Percentiles rank a stretch among this genome's conserved stretches.
These are phyloP conservation scores for Pseudozyma flocculosa DNA, from an alignment of 1,284 basidiomycete genomes.

Conservation along the genomic window DNA sequence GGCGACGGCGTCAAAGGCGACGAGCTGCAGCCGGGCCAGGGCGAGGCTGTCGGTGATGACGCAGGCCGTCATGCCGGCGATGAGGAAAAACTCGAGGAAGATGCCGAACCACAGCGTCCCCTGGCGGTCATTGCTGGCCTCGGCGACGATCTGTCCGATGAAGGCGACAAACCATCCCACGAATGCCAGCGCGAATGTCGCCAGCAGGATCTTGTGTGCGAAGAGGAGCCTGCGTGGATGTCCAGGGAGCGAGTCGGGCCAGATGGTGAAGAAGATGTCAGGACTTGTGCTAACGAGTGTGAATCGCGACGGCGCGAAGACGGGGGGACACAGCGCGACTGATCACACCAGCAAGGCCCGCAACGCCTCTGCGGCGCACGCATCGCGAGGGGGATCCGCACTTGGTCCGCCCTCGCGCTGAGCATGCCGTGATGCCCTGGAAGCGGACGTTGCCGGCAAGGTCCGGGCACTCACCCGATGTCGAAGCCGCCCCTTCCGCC, in stretches of 20 bases:
- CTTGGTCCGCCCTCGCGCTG: too few species aligned
- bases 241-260: conserved; percentile 5
- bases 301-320: too few species aligned
- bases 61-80: conserved; percentile 75
- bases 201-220: conserved; percentile 83
- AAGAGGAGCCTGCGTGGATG: conserved; percentile 67
- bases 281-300: too few species aligned
- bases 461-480: conserved; percentile 27
- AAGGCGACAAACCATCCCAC: conserved; percentile 93
- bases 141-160: conserved; percentile 65
- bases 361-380: too few species aligned
- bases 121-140: conserved; percentile 59
- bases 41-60: conserved; percentile 80
- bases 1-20: conserved; percentile 78
- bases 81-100: conserved; percentile 77
- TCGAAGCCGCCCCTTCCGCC: conserved; percentile 35
- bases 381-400: too few species aligned
- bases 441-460: too few species aligned
- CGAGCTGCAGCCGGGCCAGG: conserved; percentile 80
- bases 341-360: too few species aligned
- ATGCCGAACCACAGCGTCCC: conserved; percentile 88
- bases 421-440: not conserved
- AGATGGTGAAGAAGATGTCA: conserved; percentile 31
- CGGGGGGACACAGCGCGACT: too few species aligned
- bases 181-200: conserved; percentile 77